Base-by-base conservation (phyloP, 2,329 filamentous ascomycete species). In the Ilyonectria sp. region DNA sequence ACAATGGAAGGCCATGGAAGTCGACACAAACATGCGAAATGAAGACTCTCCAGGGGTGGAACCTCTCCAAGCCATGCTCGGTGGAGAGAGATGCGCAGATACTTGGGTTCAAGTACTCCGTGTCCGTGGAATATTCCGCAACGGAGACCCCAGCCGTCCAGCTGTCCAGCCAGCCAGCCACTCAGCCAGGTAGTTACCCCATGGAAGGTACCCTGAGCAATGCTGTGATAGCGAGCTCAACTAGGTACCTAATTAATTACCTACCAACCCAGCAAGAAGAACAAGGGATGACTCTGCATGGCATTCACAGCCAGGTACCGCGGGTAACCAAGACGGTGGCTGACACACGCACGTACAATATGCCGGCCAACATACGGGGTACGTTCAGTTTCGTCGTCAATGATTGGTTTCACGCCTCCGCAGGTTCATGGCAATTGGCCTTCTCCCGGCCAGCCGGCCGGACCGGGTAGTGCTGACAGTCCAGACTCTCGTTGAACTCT, bases 41-140 rank as follows among this genome's bases (percentile, higher is more conserved):
- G 63, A 66, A 43, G 37, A 53, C 37, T 46, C 23, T 21, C 57
- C 63, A 61, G 52, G 62, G 63, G 63, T 55, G 53, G 37, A 35
- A 13, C 26, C 33, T 49, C 33, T 50, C 23, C 56, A 53, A 60
- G 56, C 33, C 33, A 49, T 60, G 13, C 57, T 56, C 19, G 13
- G 50, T 60, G 43, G 57, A 62, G 63, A 65, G 52, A 47, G 57
- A 62, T 65, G 53, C 55, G 35, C 37, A 57, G 26, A 56, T 50
- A 50, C 43, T 23, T 59, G 57, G 4, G 26, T 29, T 46, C 40
- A 33, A 46, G 54, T 58, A 47, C 37, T 58, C 37, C 23, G 47
- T 59, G 49, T 26, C 23, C 29, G 10, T 23, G 4, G 29, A 52
- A 52, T 52, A 53, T 53, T 46, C 37, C 23, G 50, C 17, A 55